A percentile compares a stretch with the other conserved stretches of the same genome.
phyloP scores from a whole-genome alignment of 108 stramenopile species.

The Parmales sp. region DNA sequence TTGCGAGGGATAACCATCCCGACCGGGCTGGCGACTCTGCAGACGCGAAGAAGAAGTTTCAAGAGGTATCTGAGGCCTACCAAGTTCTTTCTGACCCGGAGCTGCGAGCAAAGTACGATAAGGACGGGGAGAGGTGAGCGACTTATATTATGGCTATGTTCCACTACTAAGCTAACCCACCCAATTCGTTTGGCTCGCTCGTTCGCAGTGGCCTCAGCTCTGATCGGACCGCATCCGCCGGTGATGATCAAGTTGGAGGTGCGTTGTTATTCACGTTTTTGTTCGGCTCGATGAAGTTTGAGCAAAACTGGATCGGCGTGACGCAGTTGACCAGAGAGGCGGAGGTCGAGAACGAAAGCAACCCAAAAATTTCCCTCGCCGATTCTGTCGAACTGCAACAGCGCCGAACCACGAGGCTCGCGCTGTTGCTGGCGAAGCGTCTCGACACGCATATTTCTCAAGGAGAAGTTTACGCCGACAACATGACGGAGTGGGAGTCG shows the following conservation, averaged over 20 bases:
- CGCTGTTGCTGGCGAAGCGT: conserved; percentile 46
- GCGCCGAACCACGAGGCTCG: conserved; percentile 48
- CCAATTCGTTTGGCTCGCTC: too few relatives aligned
- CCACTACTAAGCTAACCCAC: not conserved
- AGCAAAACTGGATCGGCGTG: too few relatives aligned
- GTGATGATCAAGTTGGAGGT: conserved; percentile 35
- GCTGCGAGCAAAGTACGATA: conserved; percentile 50
- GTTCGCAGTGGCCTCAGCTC: conserved; percentile 36
- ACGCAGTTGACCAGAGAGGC: too few relatives aligned
- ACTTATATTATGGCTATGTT: not conserved
- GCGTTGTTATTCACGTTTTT: conserved; percentile 58
- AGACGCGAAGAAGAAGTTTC: conserved; percentile 63
- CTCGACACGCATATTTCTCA: conserved; percentile 33
- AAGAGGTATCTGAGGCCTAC: conserved; percentile 64
- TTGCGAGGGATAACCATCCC: conserved; percentile 83
- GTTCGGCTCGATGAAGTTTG: conserved; percentile 64
- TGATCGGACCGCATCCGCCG: conserved; percentile 43
- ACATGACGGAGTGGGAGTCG: conserved; percentile 36
- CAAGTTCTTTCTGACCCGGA: conserved; percentile 63
- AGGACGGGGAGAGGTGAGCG: conserved; percentile 30
- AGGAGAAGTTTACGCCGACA: conserved; percentile 38
- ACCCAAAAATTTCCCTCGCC: conserved; percentile 44
- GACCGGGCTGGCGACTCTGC: conserved; percentile 58
- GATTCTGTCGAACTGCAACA: conserved; percentile 47
- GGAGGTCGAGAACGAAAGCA: too few relatives aligned